Evolutionary conservation across 441 rosid genomes (phyloP), one percentile per base, ranked within the genome.

Genomic region (Mallotus repandus): DNA sequence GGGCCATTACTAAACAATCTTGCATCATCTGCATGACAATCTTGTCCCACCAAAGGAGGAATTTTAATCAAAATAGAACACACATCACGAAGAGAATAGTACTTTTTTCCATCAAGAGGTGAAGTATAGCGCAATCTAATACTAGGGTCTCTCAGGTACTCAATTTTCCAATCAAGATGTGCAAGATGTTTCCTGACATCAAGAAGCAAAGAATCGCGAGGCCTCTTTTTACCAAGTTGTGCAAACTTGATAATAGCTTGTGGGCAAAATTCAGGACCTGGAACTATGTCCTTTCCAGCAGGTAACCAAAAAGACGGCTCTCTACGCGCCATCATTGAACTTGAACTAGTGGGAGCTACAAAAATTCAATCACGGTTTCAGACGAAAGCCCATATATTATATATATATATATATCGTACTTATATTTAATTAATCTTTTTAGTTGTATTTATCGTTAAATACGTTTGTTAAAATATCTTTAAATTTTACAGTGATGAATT

Each of bases 111-210:
- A 29, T 29, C 89, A 56, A 78, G 76, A 67, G 97, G 98, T 61
- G 98, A 87, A 62, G 59, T 49, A 77, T 87, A 94, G 60, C 97
- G 93, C 3, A 80, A 18, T 74, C 86, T 86, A 8, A 8, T 14
- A 11, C 43, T 15, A 18, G 69, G 71, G 29, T 72, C 82, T 62
- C 48, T 79, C 56, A 9, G 63, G 60, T 45, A 80, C 56, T 87
- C 88, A 53, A 86, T 80, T 74, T 78, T 75, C 98, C 97, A 92
- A 52, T 86, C 85, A 69, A 81, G 69, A 78, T 84, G 71, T 48
- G 70, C 79, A 78, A 94, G 89, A 83, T 94, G 97, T 76, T 83
- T 89, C 74, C 77, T 83, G 62, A 81, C 81, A 72, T 79, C 75
- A 57, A 25, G 16, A 45, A 48, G 65, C 13, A 75, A 50, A 65